These are phyloP conservation scores for Wickerhamiella dianesei DNA, from an alignment of 805 yeast genomes.

Conservation along the genomic window DNA sequence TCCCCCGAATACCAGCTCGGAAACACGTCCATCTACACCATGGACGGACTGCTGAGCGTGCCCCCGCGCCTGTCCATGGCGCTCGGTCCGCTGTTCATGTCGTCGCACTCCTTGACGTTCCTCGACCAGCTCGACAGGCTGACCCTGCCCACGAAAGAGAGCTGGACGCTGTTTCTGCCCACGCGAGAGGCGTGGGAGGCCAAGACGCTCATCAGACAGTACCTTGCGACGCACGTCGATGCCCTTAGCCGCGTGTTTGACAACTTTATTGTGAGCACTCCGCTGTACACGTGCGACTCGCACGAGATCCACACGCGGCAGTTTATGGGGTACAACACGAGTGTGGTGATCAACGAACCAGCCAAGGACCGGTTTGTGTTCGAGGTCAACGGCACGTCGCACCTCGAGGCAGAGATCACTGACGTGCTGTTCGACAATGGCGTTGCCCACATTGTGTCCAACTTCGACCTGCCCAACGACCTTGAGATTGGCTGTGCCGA, in stretches of 20 bases:
- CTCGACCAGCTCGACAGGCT: constrained; percentile 40
- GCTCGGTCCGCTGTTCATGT: constrained; percentile 47
- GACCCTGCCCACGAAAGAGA: constrained; percentile 39
- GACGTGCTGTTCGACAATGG: constrained; percentile 76
- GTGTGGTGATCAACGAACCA: constrained; percentile 2
- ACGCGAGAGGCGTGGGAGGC: constrained; percentile 60
- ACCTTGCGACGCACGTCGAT: constrained; percentile 39
- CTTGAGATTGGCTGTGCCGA: constrained; percentile 42
- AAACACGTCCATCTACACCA: constrained; percentile 50
- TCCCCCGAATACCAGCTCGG: constrained; percentile 37
- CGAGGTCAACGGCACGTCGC: neutral
- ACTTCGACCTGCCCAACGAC: constrained; percentile 42
- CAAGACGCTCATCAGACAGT: constrained; percentile 45
- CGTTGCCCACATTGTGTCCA: constrained; percentile 57
- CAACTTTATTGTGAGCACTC: constrained; percentile 46
- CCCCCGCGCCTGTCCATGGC: constrained; percentile 56
- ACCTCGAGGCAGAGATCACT: constrained; percentile 18
- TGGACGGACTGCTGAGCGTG: constrained; percentile 44
- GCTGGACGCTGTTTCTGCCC: constrained; percentile 70
- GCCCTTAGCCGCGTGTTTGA: constrained; percentile 41
- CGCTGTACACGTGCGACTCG: constrained; percentile 51
- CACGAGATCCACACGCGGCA: constrained; percentile 19
- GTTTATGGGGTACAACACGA: constrained; percentile 15
- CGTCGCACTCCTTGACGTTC: constrained; percentile 51
- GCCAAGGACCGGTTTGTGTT: neutral